Evolutionary conservation across 2,329 filamentous ascomycete genomes (phyloP).

Genomic region (Calonectria hawksworthii): DNA sequence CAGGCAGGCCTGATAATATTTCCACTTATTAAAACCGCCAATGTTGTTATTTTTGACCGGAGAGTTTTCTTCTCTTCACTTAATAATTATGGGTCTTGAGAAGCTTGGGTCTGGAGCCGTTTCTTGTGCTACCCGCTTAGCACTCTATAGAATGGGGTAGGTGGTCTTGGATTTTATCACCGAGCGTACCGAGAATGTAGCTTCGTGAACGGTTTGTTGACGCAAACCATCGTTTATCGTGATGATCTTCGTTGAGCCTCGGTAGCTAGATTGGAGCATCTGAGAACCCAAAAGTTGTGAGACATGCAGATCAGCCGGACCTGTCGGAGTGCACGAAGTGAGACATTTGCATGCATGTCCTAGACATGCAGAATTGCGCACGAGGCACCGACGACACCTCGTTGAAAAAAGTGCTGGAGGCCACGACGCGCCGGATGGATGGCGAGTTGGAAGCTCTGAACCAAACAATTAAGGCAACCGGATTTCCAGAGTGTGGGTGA

Average conservation of each 20-base stretch:
- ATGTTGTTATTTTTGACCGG: neutral
- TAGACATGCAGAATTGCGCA: slow-evolving; percentile 49
- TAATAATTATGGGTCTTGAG: neutral
- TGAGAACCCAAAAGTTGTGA: slow-evolving; percentile 32
- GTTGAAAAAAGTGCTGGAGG: slow-evolving; percentile 33
- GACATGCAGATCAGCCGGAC: slow-evolving; percentile 45
- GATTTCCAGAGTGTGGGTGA: slow-evolving; percentile 22
- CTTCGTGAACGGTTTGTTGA: neutral
- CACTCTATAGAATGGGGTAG: neutral
- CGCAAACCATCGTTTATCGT: neutral
- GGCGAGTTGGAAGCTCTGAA: slow-evolving; percentile 13
- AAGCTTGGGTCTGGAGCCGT: neutral
- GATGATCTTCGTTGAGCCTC: slow-evolving; percentile 2
- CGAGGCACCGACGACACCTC: slow-evolving; percentile 35
- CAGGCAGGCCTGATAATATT: neutral
- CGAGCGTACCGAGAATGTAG: neutral
- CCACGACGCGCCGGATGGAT: slow-evolving; percentile 16
- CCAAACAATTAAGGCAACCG: slow-evolving; percentile 21
- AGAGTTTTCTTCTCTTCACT: neutral
- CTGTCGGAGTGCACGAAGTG: slow-evolving; percentile 52
- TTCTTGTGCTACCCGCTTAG: neutral
- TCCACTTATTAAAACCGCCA: neutral
- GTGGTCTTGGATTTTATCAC: neutral
- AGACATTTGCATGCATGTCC: slow-evolving; percentile 55
- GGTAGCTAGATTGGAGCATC: slow-evolving; percentile 5